phyloP scores from a whole-genome alignment of 179 eudicot species.

The Corrigiola litoralis region DNA sequence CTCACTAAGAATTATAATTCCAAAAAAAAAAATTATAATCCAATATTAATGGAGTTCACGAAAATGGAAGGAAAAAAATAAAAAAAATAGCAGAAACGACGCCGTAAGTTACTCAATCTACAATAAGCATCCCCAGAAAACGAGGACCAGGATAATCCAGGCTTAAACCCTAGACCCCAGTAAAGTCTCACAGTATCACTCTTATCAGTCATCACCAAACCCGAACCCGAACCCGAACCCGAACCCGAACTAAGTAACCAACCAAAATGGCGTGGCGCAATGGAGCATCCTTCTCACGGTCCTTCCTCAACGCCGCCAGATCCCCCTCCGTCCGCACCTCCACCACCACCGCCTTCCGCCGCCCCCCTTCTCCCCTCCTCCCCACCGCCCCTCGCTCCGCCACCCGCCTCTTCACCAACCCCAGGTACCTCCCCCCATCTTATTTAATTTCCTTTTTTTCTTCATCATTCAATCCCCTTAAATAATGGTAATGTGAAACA shows the following conservation, averaged over 20 bases:
- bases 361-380: conserved; percentile 37
- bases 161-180: too few species aligned
- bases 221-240: neutral
- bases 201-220: neutral
- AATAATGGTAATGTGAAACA: neutral
- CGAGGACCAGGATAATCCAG: too few species aligned
- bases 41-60: too few species aligned
- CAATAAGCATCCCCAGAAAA: too few species aligned
- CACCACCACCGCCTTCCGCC: conserved; percentile 40
- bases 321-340: conserved; percentile 50
- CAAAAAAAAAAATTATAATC: too few species aligned
- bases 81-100: too few species aligned
- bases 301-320: conserved; percentile 51
- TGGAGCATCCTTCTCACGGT: conserved; percentile 62
- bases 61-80: too few species aligned
- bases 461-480: neutral
- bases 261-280: conserved; percentile 55
- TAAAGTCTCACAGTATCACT: too few species aligned
- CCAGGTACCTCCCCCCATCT: conserved; percentile 33
- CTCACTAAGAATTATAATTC: too few species aligned
- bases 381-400: conserved; percentile 31
- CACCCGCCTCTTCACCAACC: conserved; percentile 53
- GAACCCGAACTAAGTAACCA: neutral
- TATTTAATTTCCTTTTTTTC: neutral
- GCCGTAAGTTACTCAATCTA: too few species aligned